Evolutionary conservation across 805 yeast species (phyloP), one percentile per base, ranked within the genome.

Genomic region (Saccharomyces mikatae): DNA sequence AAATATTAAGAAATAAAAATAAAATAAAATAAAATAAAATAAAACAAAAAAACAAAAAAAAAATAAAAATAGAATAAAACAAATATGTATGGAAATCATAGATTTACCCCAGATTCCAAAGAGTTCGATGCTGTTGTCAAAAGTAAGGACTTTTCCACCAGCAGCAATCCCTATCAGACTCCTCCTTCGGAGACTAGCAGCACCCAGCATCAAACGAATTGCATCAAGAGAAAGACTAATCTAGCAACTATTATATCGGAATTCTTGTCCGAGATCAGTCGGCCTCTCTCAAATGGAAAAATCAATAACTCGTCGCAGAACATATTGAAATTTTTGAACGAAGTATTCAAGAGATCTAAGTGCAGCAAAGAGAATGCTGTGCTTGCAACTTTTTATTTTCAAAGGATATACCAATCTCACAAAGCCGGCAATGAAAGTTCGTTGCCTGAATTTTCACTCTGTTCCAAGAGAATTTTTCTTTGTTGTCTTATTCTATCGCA

Each of bases 291-390:
- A 24, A 54, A 59, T 9, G 56, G 56, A 22, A 58, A 52, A 30
- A 63, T 60, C 30, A 59, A 57, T 49, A 65, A 64, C 41, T 56
- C 60, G 11, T n/a, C 52, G 6, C 30, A 41, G 5, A 51, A 47
- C n/a, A 54, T 58, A 17, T 50, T 31, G 41, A 30, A 53, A 21
- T 65, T 63, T 48, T 30, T 64, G 6, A 57, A 54, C 49, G 64
- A 62, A 52, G 55, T 65, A n/a, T 47, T 62, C 41, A 61, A 58
- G 49, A 59, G 69, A 54, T 61, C 68, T 17, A 63, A 61, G 52
- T 59, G 62, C 30, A 59, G 60, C 32, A 61, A 57, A 48, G 48
- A 56, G 29, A 54, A 56, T 13, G 48, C 60, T 6, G 21, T 63
- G 4, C 48, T 60, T 41, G 62, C 69, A 2, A 52, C 61, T 2